Percentiles rank a stretch among this genome's conserved stretches.
Conservation (phyloP, 2,329 filamentous ascomycete genomes). For the Ambrosiella xylebori region DNA sequence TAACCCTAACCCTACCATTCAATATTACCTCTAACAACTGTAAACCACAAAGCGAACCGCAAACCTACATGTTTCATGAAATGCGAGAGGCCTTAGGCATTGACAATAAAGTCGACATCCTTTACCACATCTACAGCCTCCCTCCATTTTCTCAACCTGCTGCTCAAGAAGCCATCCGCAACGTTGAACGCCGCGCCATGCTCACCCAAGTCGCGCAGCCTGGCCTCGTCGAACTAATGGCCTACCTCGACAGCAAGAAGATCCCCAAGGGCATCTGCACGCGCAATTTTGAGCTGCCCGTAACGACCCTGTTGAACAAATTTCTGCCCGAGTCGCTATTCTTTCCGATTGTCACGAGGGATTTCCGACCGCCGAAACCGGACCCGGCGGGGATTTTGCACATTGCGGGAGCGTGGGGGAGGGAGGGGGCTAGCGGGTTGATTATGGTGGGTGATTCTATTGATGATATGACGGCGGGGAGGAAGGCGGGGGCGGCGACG, state of each 20-base stretch:
- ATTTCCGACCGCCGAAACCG: constrained; percentile 71
- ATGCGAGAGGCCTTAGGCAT: constrained; percentile 70
- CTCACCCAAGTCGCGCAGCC: constrained; percentile 61
- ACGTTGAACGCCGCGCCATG: constrained; percentile 73
- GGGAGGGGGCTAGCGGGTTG: constrained; percentile 32
- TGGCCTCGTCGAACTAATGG: constrained; percentile 62
- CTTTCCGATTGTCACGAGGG: constrained; percentile 65
- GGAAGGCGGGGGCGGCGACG: constrained; percentile 68
- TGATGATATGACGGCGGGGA: constrained; percentile 84
- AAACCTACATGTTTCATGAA: constrained; percentile 86
- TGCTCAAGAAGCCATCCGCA: constrained; percentile 58
- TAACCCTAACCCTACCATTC: neutral
- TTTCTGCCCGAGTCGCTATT: constrained; percentile 56
- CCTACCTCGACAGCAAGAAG: constrained; percentile 51
- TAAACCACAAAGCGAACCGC: constrained; percentile 46
- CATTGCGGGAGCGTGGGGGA: constrained; percentile 61
- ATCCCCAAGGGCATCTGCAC: constrained; percentile 80
- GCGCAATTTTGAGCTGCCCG: constrained; percentile 74
- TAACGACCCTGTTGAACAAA: constrained; percentile 54
- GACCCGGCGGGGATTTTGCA: constrained; percentile 75
- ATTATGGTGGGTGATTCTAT: constrained; percentile 65
- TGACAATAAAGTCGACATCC: constrained; percentile 58
- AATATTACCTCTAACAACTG: neutral
- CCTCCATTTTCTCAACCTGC: constrained; percentile 39
- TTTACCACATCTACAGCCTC: constrained; percentile 69